Evolutionary conservation across 495 filamentous ascomycete species (phyloP).

Genomic region (Trichoderma orchidacearum): DNA sequence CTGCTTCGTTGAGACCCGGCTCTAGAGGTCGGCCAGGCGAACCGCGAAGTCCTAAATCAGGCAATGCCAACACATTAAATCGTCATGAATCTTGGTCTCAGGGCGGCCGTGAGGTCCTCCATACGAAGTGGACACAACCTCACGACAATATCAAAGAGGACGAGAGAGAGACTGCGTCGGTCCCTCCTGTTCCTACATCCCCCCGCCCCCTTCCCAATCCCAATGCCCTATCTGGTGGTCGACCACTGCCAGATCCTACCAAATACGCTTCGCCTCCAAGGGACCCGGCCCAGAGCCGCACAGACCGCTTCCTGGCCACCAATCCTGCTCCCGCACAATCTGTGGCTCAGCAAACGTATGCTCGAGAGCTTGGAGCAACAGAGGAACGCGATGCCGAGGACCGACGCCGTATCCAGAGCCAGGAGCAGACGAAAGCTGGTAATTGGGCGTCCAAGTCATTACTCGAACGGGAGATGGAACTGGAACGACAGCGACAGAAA

Average conservation of each 20-base stretch:
- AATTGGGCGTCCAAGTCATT: constrained; percentile 72
- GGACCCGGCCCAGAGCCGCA: constrained; percentile 17
- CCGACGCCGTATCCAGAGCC: constrained; percentile 45
- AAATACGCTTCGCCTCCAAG: constrained; percentile 13
- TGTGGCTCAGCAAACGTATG: constrained; percentile 33
- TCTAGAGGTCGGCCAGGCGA: not conserved
- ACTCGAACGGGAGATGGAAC: constrained; percentile 90
- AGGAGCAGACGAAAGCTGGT: constrained; percentile 56
- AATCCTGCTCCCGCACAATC: constrained; percentile 22
- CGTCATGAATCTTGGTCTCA: constrained; percentile 51
- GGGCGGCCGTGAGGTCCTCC: constrained; percentile 63
- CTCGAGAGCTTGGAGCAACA: constrained; percentile 40
- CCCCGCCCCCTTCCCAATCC: constrained; percentile 1
- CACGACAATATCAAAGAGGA: constrained; percentile 20
- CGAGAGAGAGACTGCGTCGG: not conserved
- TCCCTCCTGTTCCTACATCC: not conserved
- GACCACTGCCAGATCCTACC: constrained; percentile 18
- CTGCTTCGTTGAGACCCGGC: not conserved
- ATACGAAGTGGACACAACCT: constrained; percentile 52
- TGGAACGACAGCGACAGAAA: constrained; percentile 78
- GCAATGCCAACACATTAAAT: constrained; percentile 40
- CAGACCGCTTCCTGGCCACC: constrained; percentile 27
- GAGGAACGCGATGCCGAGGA: constrained; percentile 59
- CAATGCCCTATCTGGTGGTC: constrained; percentile 1
- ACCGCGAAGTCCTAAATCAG: not conserved